phyloP scores from a whole-genome alignment of 257 asterid genomes.

The Mitragyna speciosa region DNA sequence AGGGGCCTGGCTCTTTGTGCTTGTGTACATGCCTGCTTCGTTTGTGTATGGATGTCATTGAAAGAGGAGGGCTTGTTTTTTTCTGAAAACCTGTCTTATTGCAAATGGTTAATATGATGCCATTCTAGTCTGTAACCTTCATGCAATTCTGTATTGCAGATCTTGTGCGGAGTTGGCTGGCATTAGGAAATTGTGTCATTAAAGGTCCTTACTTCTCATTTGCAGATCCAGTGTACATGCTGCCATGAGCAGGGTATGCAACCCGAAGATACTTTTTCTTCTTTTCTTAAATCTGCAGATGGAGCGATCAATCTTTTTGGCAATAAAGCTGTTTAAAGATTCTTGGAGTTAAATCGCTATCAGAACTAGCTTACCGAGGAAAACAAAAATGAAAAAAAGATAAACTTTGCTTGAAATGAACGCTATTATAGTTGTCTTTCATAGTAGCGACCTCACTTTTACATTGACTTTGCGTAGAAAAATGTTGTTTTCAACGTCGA shows the following conservation, averaged over 20 bases:
- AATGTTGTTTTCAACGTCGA: no score
- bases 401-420: neutral
- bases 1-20: no score
- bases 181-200: neutral
- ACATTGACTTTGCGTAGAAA: no score
- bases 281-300: neutral
- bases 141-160: neutral
- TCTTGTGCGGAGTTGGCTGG: neutral
- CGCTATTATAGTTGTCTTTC: neutral
- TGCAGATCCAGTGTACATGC: neutral
- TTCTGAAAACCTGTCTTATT: neutral
- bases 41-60: no score
- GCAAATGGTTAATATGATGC: neutral
- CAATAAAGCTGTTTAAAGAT: neutral
- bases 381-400: no score
- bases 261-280: neutral
- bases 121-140: neutral
- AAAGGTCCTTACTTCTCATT: neutral
- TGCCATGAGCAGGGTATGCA: no score
- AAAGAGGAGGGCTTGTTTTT: neutral
- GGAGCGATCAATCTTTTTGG: neutral
- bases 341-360: neutral
- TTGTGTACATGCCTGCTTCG: no score
- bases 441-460: neutral
- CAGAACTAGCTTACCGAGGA: neutral